These are phyloP conservation scores for Stagonosporopsis vannaccii DNA, from an alignment of 2,329 filamentous ascomycete genomes.

Conservation along the genomic window DNA sequence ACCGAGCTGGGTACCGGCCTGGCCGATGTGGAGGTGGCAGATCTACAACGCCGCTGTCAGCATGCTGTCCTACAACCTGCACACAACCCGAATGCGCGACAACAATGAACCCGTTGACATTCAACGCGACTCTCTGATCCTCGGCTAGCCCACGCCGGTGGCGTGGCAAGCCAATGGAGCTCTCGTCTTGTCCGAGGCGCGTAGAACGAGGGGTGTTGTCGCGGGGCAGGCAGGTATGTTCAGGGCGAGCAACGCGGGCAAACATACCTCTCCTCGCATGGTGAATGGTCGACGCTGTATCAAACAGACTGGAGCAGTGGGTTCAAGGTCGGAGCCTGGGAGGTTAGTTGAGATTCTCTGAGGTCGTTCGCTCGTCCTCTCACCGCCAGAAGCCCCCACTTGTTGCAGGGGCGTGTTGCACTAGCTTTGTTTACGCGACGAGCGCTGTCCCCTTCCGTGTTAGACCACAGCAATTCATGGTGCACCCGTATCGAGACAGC, in stretches of 20 bases:
- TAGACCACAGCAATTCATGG: constrained; percentile 6
- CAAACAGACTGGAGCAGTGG: constrained; percentile 43
- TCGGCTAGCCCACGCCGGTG: constrained; percentile 4
- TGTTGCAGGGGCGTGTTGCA: constrained; percentile 11
- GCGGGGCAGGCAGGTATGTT: constrained; percentile 32
- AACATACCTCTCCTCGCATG: constrained; percentile 53
- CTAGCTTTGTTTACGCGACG: constrained; percentile 21
- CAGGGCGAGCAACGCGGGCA: constrained; percentile 17
- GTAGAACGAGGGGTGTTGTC: constrained; percentile 13
- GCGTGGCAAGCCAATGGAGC: constrained; percentile 12
- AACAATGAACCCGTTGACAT: not conserved
- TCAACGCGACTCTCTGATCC: constrained; percentile 9
- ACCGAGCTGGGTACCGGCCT: constrained; percentile 77
- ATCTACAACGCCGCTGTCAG: constrained; percentile 55
- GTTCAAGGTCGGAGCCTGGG: constrained; percentile 22
- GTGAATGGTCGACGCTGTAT: constrained; percentile 43
- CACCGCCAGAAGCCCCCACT: constrained; percentile 20
- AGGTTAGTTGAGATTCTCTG: constrained; percentile 25
- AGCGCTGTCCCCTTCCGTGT: constrained; percentile 6
- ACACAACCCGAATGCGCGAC: not conserved
- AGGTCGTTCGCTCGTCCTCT: constrained; percentile 16
- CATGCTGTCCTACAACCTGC: not conserved
- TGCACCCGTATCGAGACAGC: constrained; percentile 5
- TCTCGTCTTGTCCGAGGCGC: constrained; percentile 18
- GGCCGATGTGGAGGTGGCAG: constrained; percentile 72